Evolutionary conservation across 2,329 filamentous ascomycete species (phyloP).

Genomic region (Aspergillus quadrilineatus): DNA sequence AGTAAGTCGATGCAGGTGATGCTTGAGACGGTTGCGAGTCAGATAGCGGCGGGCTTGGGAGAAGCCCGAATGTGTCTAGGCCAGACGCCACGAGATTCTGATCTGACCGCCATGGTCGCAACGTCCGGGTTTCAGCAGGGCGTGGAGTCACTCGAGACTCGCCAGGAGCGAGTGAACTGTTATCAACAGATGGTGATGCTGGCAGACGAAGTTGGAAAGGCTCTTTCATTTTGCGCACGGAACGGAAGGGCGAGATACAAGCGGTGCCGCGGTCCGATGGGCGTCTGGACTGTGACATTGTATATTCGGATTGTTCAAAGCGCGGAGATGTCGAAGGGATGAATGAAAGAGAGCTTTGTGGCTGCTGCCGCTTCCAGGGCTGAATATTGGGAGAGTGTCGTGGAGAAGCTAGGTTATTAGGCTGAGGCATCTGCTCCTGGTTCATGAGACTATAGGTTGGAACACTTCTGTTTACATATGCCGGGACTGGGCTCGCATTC

Average conservation of each 20-base stretch:
- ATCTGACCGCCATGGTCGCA: conserved; percentile 39
- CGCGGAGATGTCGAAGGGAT: conserved; percentile 32
- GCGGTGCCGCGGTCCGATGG: conserved; percentile 26
- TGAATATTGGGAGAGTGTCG: conserved; percentile 26
- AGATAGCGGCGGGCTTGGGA: conserved; percentile 40
- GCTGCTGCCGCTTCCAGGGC: conserved; percentile 33
- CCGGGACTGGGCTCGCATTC: conserved; percentile 19
- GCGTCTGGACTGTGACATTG: conserved; percentile 26
- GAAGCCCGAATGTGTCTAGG: conserved; percentile 35
- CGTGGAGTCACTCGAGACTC: conserved; percentile 21
- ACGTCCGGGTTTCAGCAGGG: conserved; percentile 23
- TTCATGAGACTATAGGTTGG: conserved; percentile 21
- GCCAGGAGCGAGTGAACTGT: conserved; percentile 20
- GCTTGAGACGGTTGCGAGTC: conserved; percentile 31
- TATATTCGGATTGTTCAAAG: conserved; percentile 31
- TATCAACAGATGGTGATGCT: conserved; percentile 35
- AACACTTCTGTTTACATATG: conserved; percentile 17
- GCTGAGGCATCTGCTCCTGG: conserved; percentile 13
- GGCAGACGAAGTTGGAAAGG: conserved; percentile 40
- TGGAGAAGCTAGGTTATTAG: conserved; percentile 19
- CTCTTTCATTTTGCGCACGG: conserved; percentile 41
- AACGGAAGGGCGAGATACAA: conserved; percentile 40
- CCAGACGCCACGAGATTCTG: conserved; percentile 33
- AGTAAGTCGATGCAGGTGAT: conserved; percentile 29
- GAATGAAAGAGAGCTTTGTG: conserved; percentile 36